Evolutionary conservation across 176 grass and related monocot species (phyloP).

Genomic region (Otatea glauca): DNA sequence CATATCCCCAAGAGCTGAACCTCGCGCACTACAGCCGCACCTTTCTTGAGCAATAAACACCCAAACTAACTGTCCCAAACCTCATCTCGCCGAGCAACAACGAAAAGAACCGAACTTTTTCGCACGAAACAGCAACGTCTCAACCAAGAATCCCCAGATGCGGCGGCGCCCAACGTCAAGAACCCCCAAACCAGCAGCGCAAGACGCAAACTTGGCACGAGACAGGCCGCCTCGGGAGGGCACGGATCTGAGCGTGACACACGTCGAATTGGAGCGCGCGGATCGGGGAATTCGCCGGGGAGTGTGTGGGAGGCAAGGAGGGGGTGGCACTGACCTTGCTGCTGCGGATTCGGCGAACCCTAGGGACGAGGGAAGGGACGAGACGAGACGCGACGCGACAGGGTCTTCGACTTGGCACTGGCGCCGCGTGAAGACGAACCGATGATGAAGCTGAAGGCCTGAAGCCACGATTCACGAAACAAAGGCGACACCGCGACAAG

Average conservation of each 20-base stretch:
- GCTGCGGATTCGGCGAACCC: not conserved
- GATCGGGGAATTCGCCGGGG: not conserved
- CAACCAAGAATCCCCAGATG: not conserved
- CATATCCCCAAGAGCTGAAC: not conserved
- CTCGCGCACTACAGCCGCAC: not conserved
- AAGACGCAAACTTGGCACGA: not conserved
- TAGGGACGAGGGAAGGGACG: not conserved
- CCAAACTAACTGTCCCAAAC: not conserved
- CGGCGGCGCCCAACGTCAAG: not conserved
- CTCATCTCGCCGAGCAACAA: not conserved
- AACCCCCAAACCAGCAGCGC: constrained; percentile 4
- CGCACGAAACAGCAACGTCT: not conserved
- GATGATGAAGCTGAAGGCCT: too few relatives aligned
- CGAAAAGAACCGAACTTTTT: constrained; percentile 5
- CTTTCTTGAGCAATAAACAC: not conserved
- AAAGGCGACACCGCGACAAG: too few relatives aligned
- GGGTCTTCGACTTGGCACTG: not conserved
- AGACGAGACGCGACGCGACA: not conserved
- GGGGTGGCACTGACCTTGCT: constrained; percentile 2
- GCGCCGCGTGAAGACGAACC: not conserved
- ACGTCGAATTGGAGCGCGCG: not conserved
- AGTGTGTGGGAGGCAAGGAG: not conserved
- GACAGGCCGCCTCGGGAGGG: not conserved
- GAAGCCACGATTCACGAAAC: not conserved
- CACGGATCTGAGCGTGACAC: not conserved